Conservation (phyloP, 805 yeast genomes). For the Saccharomycopsis guyanensis region DNA sequence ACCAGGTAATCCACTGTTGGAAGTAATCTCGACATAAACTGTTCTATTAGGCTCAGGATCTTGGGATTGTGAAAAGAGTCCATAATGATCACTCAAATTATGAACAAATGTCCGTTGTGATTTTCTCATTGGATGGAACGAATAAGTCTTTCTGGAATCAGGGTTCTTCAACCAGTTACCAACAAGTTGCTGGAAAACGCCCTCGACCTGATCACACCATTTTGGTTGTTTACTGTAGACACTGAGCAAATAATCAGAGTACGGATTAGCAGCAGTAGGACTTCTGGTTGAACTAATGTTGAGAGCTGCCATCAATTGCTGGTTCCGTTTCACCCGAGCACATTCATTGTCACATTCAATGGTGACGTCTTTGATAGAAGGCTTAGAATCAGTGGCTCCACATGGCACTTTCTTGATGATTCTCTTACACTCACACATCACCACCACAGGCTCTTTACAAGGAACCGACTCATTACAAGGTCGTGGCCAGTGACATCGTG, state of each 20-base stretch:
- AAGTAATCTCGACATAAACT: constrained; percentile 46
- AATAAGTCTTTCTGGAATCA: constrained; percentile 35
- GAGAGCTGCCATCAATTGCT: constrained; percentile 57
- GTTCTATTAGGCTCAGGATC: constrained; percentile 76
- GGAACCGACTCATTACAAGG: constrained; percentile 44
- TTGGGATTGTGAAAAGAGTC: constrained; percentile 61
- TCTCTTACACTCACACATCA: constrained; percentile 63
- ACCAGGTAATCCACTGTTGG: constrained; percentile 33
- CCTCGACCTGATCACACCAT: constrained; percentile 68
- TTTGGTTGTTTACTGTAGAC: constrained; percentile 46
- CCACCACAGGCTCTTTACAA: constrained; percentile 43
- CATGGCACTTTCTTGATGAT: constrained; percentile 43
- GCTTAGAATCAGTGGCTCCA: constrained; percentile 32
- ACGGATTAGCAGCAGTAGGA: constrained; percentile 26
- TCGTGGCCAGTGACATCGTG: constrained; percentile 55
- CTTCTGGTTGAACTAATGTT: constrained; percentile 23
- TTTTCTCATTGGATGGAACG: constrained; percentile 67
- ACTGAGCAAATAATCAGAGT: constrained; percentile 39
- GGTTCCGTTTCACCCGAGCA: constrained; percentile 50
- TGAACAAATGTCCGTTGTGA: constrained; percentile 68
- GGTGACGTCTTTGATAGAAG: constrained; percentile 26
- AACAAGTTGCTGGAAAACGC: constrained; percentile 42
- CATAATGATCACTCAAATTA: constrained; percentile 52
- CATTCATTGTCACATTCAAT: constrained; percentile 70
- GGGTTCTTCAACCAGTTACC: constrained; percentile 20